Percentiles rank a stretch among this genome's conserved stretches.
Evolutionary conservation across 148 eudicot genomes (phyloP).

Genomic region (Spergularia marina): DNA sequence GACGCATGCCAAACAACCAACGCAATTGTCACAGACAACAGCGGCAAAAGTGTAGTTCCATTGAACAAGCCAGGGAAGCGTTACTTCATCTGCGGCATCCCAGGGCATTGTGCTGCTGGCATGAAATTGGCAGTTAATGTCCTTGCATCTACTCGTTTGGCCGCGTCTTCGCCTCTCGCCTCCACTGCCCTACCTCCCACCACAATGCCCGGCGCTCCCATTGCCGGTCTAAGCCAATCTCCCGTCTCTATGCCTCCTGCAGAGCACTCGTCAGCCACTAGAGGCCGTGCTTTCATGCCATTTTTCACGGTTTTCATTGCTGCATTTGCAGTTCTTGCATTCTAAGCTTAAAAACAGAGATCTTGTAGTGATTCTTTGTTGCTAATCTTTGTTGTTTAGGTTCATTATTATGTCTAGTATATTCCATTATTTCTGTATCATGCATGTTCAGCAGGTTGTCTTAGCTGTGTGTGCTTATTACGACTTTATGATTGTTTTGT

Average conservation of each 20-base stretch:
- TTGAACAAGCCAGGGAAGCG: constrained; percentile 48
- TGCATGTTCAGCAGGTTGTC: too few species aligned
- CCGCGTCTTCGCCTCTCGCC: constrained; percentile 33
- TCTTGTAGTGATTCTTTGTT: too few species aligned
- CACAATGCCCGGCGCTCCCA: background rate
- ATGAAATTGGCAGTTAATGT: constrained; percentile 59
- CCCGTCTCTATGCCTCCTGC: background rate
- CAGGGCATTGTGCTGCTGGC: constrained; percentile 55
- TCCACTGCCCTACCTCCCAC: constrained; percentile 17
- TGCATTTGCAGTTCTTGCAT: background rate
- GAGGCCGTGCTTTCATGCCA: background rate
- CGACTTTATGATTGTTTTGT: too few species aligned
- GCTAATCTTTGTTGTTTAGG: too few species aligned
- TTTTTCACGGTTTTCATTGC: background rate
- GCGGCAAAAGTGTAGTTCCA: constrained; percentile 40
- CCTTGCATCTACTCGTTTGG: constrained; percentile 1
- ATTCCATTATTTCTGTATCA: too few species aligned
- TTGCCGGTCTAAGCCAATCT: background rate
- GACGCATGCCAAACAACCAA: constrained; percentile 48
- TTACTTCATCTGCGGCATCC: constrained; percentile 66
- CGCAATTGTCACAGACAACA: constrained; percentile 31
- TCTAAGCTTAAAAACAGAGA: background rate
- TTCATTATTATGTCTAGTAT: too few species aligned
- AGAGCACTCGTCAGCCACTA: background rate
- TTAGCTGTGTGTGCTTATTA: too few species aligned